Evolutionary conservation across 768 basidiomycete genomes (phyloP).

Genomic region (Pholiota conissans): DNA sequence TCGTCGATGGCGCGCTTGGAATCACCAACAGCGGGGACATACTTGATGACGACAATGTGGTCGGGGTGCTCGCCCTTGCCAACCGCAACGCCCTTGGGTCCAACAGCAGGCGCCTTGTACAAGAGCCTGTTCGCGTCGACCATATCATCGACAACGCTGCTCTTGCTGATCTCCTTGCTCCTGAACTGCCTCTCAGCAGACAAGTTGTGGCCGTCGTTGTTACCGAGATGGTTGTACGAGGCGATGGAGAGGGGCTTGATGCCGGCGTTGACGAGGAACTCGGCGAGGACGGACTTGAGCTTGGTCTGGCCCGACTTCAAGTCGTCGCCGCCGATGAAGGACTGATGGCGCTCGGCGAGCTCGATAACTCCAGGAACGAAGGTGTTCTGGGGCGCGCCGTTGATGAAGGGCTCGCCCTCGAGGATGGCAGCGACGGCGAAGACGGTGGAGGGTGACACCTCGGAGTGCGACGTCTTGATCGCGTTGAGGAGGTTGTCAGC

Average conservation of each 20-base stretch:
- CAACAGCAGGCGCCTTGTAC: conserved; percentile 77
- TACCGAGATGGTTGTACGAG: conserved; percentile 98
- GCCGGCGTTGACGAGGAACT: conserved; percentile 98
- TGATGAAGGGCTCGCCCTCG: conserved; percentile 93
- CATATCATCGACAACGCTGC: conserved; percentile 98
- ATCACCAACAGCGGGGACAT: conserved; percentile 94
- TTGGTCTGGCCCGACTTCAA: conserved; percentile 98
- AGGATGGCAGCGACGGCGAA: conserved; percentile 96
- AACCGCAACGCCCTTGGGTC: conserved; percentile 43
- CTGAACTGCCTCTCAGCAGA: conserved; percentile 91
- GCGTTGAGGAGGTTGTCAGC: conserved; percentile 81
- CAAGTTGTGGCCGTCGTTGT: conserved; percentile 95
- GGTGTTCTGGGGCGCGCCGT: conserved; percentile 98
- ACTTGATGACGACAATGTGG: conserved; percentile 96
- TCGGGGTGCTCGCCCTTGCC: conserved; percentile 97
- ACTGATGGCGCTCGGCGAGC: conserved; percentile 84
- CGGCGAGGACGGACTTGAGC: conserved; percentile 94
- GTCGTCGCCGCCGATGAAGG: conserved; percentile 97
- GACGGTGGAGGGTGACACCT: conserved; percentile 95
- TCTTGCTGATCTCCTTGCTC: conserved; percentile 98
- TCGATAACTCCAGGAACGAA: conserved; percentile 95
- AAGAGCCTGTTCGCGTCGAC: conserved; percentile 87
- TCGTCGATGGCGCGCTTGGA: conserved; percentile 99
- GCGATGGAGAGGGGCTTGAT: conserved; percentile 98
- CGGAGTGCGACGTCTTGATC: conserved; percentile 83